Evolutionary conservation across 306 rosid species (phyloP).

Genomic region (Rosa persica): DNA sequence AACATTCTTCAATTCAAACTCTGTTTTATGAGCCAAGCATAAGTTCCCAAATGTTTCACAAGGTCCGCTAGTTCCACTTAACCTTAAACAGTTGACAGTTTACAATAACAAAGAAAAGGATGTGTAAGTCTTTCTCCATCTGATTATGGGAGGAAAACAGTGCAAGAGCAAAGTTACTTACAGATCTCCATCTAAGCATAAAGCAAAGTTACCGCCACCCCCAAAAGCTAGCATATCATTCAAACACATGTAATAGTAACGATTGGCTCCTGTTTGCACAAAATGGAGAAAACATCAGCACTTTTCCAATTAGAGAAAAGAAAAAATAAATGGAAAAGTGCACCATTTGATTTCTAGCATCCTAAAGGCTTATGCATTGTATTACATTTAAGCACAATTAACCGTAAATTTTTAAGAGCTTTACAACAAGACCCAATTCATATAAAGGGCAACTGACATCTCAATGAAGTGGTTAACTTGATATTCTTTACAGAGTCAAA

Average conservation of each 20-base stretch:
- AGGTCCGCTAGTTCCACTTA: slow-evolving; percentile 88
- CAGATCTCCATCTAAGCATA: slow-evolving; percentile 88
- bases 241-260: slow-evolving; percentile 74
- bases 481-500: not conserved
- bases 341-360: not conserved
- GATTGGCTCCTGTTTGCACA: slow-evolving; percentile 65
- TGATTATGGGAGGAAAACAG: not conserved
- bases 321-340: not conserved
- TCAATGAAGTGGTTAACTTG: not conserved
- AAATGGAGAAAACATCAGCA: slow-evolving; percentile 1
- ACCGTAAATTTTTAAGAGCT: not conserved
- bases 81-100: slow-evolving; percentile 48
- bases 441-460: not conserved
- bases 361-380: not conserved
- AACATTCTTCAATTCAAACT: slow-evolving; percentile 84
- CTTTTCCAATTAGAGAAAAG: not conserved
- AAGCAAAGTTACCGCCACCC: slow-evolving; percentile 88
- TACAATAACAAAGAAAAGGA: slow-evolving; percentile 25
- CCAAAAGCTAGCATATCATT: slow-evolving; percentile 82
- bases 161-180: slow-evolving; percentile 41
- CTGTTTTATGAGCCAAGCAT: slow-evolving; percentile 83
- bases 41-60: slow-evolving; percentile 77
- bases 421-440: not conserved
- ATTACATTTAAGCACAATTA: not conserved
- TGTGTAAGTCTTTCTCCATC: slow-evolving; percentile 7